Conservation (phyloP, 495 filamentous ascomycete species). For the Trichocladium antarcticum region DNA sequence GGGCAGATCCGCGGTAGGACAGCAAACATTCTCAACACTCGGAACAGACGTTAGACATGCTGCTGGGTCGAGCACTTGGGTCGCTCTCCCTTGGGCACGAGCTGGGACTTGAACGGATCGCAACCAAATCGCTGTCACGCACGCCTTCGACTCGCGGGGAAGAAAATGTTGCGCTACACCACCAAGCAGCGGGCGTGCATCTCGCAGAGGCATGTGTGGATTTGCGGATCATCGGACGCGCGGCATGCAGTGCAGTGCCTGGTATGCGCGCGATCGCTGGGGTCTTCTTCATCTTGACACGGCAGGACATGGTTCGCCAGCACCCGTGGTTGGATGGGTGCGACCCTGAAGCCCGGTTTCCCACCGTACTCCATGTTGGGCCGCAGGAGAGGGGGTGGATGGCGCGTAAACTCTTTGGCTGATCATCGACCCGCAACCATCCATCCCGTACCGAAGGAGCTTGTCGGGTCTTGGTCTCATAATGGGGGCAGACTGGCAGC, state of each 20-base stretch:
- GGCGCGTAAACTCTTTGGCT: conserved; percentile 16
- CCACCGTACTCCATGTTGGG: conserved; percentile 18
- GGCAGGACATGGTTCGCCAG: conserved; percentile 17
- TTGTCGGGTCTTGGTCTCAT: too few species aligned
- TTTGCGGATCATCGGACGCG: neutral
- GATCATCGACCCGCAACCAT: conserved; percentile 5
- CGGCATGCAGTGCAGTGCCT: neutral
- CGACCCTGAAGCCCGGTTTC: conserved; percentile 31
- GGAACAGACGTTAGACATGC: neutral
- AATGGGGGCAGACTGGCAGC: too few species aligned
- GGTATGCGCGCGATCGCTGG: conserved; percentile 9
- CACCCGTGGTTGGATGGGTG: conserved; percentile 26
- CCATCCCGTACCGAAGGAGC: neutral
- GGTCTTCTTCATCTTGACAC: conserved; percentile 17
- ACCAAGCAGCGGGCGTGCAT: neutral
- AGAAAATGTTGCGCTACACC: neutral
- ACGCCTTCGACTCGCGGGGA: too few species aligned
- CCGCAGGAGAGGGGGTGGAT: conserved; percentile 10
- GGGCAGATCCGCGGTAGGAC: neutral
- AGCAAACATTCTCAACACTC: conserved; percentile 1
- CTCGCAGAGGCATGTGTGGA: neutral
- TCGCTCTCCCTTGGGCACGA: neutral
- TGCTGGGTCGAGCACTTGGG: too few species aligned
- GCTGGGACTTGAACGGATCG: too few species aligned
- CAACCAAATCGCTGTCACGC: too few species aligned